Evolutionary conservation across 768 basidiomycete genomes (phyloP), one percentile per base, ranked within the genome.

Genomic region (Mycena latifolia): DNA sequence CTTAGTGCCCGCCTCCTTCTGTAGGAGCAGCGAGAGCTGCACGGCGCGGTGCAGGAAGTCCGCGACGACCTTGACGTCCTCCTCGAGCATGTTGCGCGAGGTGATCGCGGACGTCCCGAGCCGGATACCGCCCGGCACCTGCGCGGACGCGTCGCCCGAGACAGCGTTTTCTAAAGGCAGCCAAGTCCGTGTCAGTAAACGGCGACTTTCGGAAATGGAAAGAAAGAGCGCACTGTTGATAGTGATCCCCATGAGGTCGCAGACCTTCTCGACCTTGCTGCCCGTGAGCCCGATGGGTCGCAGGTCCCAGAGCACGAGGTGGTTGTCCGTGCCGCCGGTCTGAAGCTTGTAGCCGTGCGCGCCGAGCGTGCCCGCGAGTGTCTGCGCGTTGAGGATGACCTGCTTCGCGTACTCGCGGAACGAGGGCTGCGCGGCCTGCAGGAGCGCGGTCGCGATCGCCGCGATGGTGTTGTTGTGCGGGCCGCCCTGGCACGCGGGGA

Each of bases 391-490:
- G 65, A 87, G 80, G 70, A 99, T 91, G 76, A 99, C 96, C 80
- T 98, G 95, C 77, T 93, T 91, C 48, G 98, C 98, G 77, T 99
- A 99, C 22, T 83, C 82, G 80, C 93, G 93, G 87, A 91, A 99
- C 37, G 88, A 88, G 15, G 96, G 98, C 75, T 93, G 90, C 64
- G 92, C 85, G 51, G 91, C 98, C 78, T 99, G 98, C 72, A 90
- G 88, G 65, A 99, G 90, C 22, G 98, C 85, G 15, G 96, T 96
- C 54, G 98, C 98, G 67, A 99, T 85, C 72, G 89, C 95, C 45
- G 97, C 97, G 66, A 99, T 99, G 69, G 97, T 95, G 83, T 99
- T 96, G 85, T 99, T 99, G 85, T 99, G 98, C 47, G 97, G 98
- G 53, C 97, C 98, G 80, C 98, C 98, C 82, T 99, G 98, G 87